Percentiles rank a stretch among this genome's conserved stretches.
Evolutionary conservation across 306 rosid genomes (phyloP).

Genomic region (Glycine soja): DNA sequence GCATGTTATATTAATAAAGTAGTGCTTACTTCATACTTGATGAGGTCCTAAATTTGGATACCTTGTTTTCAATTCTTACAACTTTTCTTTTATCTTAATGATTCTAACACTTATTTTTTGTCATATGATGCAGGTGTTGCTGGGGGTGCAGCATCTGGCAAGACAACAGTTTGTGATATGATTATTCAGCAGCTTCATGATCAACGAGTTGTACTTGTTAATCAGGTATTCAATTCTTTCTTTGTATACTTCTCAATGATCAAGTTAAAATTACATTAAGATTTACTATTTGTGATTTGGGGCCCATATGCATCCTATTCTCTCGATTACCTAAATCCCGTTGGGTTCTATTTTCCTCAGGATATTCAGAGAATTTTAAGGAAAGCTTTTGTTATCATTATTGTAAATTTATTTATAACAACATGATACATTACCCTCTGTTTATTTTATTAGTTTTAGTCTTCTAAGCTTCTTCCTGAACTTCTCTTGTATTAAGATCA

Average conservation of each 20-base stretch:
- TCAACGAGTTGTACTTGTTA: constrained; percentile 95
- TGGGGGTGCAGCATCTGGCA: constrained; percentile 99
- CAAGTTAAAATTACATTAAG: constrained; percentile 33
- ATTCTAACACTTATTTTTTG: constrained; percentile 30
- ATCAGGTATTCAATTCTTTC: constrained; percentile 68
- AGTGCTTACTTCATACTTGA: constrained; percentile 7
- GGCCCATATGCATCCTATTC: constrained; percentile 9
- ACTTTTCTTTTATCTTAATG: constrained; percentile 13
- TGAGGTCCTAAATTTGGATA: constrained; percentile 6
- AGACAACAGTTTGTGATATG: constrained; percentile 95
- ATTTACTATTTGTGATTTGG: not conserved
- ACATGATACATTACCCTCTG: constrained; percentile 1
- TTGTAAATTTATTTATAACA: constrained; percentile 8
- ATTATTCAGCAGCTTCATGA: constrained; percentile 99
- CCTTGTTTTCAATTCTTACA: not conserved
- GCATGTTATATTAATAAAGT: constrained; percentile 23
- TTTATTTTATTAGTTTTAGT: constrained; percentile 10
- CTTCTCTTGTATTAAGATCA: constrained; percentile 15
- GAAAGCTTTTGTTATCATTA: not conserved
- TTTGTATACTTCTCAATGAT: not conserved
- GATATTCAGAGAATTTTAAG: constrained; percentile 22
- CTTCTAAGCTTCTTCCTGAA: not conserved
- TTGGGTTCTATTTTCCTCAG: constrained; percentile 8
- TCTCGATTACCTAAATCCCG: not conserved
- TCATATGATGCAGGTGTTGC: constrained; percentile 77